Percentiles rank a stretch among this genome's conserved stretches.
These are phyloP conservation scores for Albugo laibachii DNA, from an alignment of 352 stramenopile species.

Conservation along the genomic window DNA sequence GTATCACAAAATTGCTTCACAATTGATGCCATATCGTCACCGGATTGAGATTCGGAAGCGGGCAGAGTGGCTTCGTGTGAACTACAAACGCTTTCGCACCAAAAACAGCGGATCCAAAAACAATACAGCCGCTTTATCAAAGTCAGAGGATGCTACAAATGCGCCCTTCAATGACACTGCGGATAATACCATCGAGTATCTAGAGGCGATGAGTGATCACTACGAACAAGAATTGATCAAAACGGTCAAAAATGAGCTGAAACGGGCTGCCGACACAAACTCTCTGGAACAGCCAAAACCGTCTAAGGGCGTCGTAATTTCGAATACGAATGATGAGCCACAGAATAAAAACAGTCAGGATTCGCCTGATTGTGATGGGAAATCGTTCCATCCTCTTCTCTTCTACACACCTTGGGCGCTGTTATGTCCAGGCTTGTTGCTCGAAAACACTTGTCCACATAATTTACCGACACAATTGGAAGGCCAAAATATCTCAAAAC, in stretches of 20 bases:
- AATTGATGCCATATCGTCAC: constrained; percentile 42
- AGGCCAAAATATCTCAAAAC: constrained; percentile 10
- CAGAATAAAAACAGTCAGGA: constrained; percentile 9
- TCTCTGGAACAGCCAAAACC: background rate
- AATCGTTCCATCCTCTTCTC: constrained; percentile 56
- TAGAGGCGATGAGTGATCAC: constrained; percentile 16
- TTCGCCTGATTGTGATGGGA: constrained; percentile 15
- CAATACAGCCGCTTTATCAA: background rate
- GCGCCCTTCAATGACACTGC: background rate
- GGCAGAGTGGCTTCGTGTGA: constrained; percentile 20
- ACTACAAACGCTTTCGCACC: background rate
- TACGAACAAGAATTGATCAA: constrained; percentile 3
- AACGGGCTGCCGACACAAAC: background rate
- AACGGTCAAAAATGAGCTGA: background rate
- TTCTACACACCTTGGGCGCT: constrained; percentile 77
- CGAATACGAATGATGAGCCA: constrained; percentile 8
- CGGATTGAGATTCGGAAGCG: constrained; percentile 46
- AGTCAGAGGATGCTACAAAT: background rate
- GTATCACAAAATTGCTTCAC: constrained; percentile 33
- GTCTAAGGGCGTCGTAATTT: background rate
- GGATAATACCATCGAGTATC: constrained; percentile 2
- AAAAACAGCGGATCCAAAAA: background rate
- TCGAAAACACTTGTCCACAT: constrained; percentile 55
- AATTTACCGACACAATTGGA: constrained; percentile 66
- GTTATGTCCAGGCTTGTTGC: constrained; percentile 31